Evolutionary conservation across 176 grass and related monocot genomes (phyloP).

Genomic region (Oryza meridionalis): DNA sequence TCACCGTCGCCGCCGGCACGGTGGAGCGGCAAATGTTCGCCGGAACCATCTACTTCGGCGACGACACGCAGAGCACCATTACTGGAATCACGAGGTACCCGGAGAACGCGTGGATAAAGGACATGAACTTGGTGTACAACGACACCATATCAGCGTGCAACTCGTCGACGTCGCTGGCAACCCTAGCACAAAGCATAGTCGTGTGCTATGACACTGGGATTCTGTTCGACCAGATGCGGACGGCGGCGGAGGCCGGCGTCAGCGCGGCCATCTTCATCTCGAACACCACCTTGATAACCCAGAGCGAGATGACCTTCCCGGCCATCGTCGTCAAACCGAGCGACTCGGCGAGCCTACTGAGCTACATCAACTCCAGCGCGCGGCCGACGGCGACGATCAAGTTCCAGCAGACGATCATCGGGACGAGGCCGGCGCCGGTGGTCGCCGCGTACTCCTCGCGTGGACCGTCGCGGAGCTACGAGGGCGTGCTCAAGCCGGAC

Average conservation of each 20-base stretch:
- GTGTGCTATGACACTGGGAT: conserved; percentile 46
- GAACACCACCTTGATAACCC: not conserved
- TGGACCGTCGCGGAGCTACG: conserved; percentile 54
- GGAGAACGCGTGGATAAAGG: conserved; percentile 39
- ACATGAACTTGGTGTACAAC: conserved; percentile 50
- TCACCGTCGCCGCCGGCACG: conserved; percentile 60
- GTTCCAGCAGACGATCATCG: conserved; percentile 65
- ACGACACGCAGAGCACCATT: conserved; percentile 35
- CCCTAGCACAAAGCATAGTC: conserved; percentile 17
- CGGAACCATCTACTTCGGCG: conserved; percentile 40
- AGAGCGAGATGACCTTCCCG: conserved; percentile 44
- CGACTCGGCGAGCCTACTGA: conserved; percentile 45
- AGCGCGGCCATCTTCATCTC: conserved; percentile 62
- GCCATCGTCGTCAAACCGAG: conserved; percentile 43
- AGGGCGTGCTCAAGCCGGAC: conserved; percentile 71
- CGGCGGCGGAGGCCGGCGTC: conserved; percentile 27
- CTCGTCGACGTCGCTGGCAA: conserved; percentile 9
- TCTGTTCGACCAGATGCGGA: not conserved
- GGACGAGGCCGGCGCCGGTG: conserved; percentile 40
- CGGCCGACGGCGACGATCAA: conserved; percentile 43
- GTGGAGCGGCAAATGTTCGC: conserved; percentile 53
- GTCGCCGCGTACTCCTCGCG: conserved; percentile 55
- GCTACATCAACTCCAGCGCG: conserved; percentile 49
- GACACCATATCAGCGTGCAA: conserved; percentile 49
- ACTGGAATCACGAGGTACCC: conserved; percentile 48